Evolutionary conservation across 1,284 basidiomycete species (phyloP), one percentile per base, ranked within the genome.

Genomic region (Rhodotorula sp.): DNA sequence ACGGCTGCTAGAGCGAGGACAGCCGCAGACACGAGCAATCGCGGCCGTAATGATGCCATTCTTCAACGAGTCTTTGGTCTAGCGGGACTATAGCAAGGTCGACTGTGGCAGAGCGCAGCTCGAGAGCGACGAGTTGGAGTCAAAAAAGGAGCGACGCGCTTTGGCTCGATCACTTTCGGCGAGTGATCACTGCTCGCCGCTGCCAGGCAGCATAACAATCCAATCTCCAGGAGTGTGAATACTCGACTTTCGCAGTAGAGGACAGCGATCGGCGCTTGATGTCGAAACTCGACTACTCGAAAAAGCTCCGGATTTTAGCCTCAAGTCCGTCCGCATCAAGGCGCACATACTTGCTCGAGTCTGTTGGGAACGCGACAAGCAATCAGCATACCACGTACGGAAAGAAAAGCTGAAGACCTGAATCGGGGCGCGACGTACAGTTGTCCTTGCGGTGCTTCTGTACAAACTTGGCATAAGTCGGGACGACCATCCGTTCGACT

Each of bases 401-500:
- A 31, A 18, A 31, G 1, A 45, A 15, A 31, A n/a, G n/a, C n/a
- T n/a, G n/a, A n/a, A n/a, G n/a, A n/a, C n/a, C n/a, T n/a, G n/a
- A n/a, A n/a, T n/a, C n/a, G n/a, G n/a, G n/a, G n/a, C n/a, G n/a
- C n/a, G n/a, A 52, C 68, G 56, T 66, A 68, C 71, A 75, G 10
- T 78, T 75, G 43, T 76, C 76, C 60, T 75, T 74, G 47, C 75
- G 66, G 52, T 78, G 72, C 54, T 62, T 62, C 28, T 70, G 68
- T 2, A 77, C 68, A 49, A 79, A 78, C 58, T 71, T 74, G 49
- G 74, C 71, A 58, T 79, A 80, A 26, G 79, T 80, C 21, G 79
- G 79, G 28, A 79, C 67, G 56, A 78, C 71, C 79, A 80, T 80
- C 49, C 79, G 62, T 60, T 78, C 73, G 48, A 79, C 75, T 68